Percentiles rank a stretch among this genome's conserved stretches.
phyloP scores from a whole-genome alignment of 345 rosid species.

The Populus nigra region DNA sequence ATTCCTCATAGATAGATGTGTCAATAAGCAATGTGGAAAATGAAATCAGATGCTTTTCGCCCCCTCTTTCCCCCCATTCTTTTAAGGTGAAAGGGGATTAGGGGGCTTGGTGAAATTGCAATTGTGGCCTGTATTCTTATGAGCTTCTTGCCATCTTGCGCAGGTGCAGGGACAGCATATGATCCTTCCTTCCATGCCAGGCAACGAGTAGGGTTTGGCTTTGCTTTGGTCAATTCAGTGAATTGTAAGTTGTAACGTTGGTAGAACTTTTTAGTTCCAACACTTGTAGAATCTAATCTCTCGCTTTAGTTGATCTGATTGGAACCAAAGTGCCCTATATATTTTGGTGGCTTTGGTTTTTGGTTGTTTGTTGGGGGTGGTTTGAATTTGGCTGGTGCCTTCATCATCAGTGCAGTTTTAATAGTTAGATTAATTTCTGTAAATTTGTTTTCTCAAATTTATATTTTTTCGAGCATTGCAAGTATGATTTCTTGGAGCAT shows the following conservation, averaged over 20 bases:
- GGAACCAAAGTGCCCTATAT: conserved; percentile 13
- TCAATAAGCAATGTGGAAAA: background rate
- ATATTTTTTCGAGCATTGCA: conserved; percentile 1
- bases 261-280: conserved; percentile 25
- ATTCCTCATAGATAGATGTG: background rate
- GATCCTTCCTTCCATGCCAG: conserved; percentile 50
- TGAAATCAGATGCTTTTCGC: background rate
- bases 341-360: conserved; percentile 7
- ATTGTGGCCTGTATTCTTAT: background rate
- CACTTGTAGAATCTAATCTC: conserved; percentile 22
- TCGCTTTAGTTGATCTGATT: conserved; percentile 12
- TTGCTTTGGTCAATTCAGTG: conserved; percentile 8
- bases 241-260: conserved; percentile 24
- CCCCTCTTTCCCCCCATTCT: background rate
- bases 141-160: conserved; percentile 21
- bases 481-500: background rate
- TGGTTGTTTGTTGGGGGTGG: conserved; percentile 7
- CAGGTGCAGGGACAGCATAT: conserved; percentile 54
- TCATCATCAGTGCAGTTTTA: conserved; percentile 21
- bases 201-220: conserved; percentile 34
- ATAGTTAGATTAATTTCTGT: conserved; percentile 20
- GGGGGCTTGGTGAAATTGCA: background rate
- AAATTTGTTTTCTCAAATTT: conserved; percentile 23
- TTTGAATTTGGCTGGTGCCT: background rate
- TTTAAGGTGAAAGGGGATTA: background rate